Percentiles rank a stretch among this genome's conserved stretches.
Conservation (phyloP, 1,139 yeast species). For the Lodderomyces jiufengensis region DNA sequence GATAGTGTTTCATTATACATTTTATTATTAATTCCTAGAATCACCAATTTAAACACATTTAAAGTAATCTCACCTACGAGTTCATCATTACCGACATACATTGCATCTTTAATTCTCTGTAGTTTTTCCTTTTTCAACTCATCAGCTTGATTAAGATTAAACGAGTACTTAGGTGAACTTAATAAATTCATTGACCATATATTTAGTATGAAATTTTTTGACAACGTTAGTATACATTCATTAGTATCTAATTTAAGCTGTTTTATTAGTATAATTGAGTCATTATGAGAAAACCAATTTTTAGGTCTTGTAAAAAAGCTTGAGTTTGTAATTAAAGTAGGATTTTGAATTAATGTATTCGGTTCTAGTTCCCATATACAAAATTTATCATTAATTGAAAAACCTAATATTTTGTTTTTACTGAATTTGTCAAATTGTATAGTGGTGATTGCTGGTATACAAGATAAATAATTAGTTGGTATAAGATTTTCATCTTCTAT, state of each 20-base stretch:
- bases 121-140: slow-evolving; percentile 1
- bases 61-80: slow-evolving; percentile 7
- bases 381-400: slow-evolving; percentile 34
- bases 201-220: slow-evolving; percentile 35
- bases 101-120: slow-evolving; percentile 3
- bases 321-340: slow-evolving; percentile 20
- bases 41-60: slow-evolving; percentile 3
- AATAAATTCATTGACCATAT: slow-evolving; percentile 40
- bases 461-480: slow-evolving; percentile 50
- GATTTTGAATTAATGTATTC: slow-evolving; percentile 14
- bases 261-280: slow-evolving; percentile 8
- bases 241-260: slow-evolving; percentile 24
- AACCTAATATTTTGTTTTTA: slow-evolving; percentile 32
- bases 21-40: slow-evolving; percentile 9
- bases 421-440: slow-evolving; percentile 36
- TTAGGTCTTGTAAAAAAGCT: not conserved
- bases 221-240: slow-evolving; percentile 28
- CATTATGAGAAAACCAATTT: slow-evolving; percentile 4
- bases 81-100: slow-evolving; percentile 8
- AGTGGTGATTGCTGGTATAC: slow-evolving; percentile 40
- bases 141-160: slow-evolving; percentile 16
- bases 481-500: slow-evolving; percentile 11
- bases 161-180: slow-evolving; percentile 27
- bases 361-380: slow-evolving; percentile 37
- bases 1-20: slow-evolving; percentile 5